Base-by-base conservation (phyloP, 192 early-diverging fungal species). In the Phlyctochytrium arcticum region DNA sequence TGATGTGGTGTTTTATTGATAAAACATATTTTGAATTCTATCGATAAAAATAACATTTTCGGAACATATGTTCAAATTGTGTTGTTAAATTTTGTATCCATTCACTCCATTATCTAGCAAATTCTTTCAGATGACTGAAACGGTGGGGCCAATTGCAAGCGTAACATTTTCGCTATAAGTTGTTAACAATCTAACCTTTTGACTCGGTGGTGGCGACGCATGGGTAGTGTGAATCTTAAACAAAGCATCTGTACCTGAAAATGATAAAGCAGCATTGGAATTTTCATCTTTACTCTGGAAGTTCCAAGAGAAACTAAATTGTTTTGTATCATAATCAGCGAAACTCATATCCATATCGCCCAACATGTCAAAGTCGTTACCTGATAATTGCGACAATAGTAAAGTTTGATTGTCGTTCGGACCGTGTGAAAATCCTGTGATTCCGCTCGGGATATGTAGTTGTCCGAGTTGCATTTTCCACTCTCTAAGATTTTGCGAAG, bases 281-380 rank as follows among this genome's bases (percentile, higher is more conserved):
- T 23, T 54, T 32, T 65, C 63, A 30, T 15, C 17, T 21, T 42
- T 55, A 10, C 9, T 10, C 39, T 54, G 24, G 32, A 65, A 65
- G 5, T 0, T 1, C 23, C 35, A 65, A 0, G 27, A 12, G 21
- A 56, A 57, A 6, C 35, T 44, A 34, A 65, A 65, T 26, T 3
- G 3, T 47, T 55, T 42, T 1, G 37, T 29, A 42, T 33, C 54
- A 46, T 57, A 65, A 4, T 57, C 54, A 0, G 33, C 23, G 31
- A 65, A 65, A 10, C n/a, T 10, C 5, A 65, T 44, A 10, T 56
- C 36, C 53, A 57, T 44, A 2, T 57, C 63, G 4, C 63, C 54
- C 1, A 65, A 2, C 17, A 46, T 33, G 30, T 57, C 54, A 46
- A 57, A 65, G 36, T 56, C 21, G 37, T 65, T 65, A 36, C 46